Percentiles rank a stretch among this genome's conserved stretches.
Conservation (phyloP, 441 rosid species). For the Erodium texanum region DNA sequence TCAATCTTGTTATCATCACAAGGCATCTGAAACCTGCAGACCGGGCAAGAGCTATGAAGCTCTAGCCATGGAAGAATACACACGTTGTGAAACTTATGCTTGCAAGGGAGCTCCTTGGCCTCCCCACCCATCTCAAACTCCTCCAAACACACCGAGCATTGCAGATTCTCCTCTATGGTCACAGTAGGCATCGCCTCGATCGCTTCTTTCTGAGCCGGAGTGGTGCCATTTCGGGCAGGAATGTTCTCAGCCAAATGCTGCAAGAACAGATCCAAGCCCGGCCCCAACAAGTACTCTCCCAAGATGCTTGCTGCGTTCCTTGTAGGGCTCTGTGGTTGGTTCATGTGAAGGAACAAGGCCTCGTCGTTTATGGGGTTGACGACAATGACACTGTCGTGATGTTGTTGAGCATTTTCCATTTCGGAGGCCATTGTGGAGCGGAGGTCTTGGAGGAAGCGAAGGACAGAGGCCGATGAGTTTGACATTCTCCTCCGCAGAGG, state of each 20-base stretch:
- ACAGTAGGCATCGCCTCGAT: constrained; percentile 53
- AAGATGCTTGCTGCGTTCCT: constrained; percentile 24
- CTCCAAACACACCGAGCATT: constrained; percentile 50
- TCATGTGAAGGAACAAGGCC: background rate
- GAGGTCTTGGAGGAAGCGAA: constrained; percentile 33
- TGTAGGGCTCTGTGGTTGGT: constrained; percentile 15
- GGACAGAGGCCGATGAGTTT: constrained; percentile 23
- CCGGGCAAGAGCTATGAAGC: constrained; percentile 74
- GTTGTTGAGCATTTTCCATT: constrained; percentile 10
- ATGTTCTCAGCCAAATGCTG: constrained; percentile 69
- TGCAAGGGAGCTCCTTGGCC: constrained; percentile 65
- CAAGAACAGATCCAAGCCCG: constrained; percentile 62
- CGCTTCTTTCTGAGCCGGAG: constrained; percentile 55
- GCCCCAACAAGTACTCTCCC: constrained; percentile 56
- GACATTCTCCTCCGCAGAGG: constrained; percentile 26
- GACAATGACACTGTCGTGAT: constrained; percentile 23
- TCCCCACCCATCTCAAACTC: constrained; percentile 42
- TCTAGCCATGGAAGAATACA: constrained; percentile 79
- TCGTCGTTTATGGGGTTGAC: constrained; percentile 26
- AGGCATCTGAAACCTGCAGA: constrained; percentile 63
- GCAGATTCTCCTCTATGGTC: constrained; percentile 32
- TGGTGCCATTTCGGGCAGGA: constrained; percentile 56
- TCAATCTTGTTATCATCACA: constrained; percentile 42
- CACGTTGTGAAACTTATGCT: constrained; percentile 50
- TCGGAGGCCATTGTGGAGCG: constrained; percentile 19